A percentile compares a stretch with the other conserved stretches of the same genome.
phyloP scores from a whole-genome alignment of 2,329 filamentous ascomycete species.

The Ophiostoma ips region DNA sequence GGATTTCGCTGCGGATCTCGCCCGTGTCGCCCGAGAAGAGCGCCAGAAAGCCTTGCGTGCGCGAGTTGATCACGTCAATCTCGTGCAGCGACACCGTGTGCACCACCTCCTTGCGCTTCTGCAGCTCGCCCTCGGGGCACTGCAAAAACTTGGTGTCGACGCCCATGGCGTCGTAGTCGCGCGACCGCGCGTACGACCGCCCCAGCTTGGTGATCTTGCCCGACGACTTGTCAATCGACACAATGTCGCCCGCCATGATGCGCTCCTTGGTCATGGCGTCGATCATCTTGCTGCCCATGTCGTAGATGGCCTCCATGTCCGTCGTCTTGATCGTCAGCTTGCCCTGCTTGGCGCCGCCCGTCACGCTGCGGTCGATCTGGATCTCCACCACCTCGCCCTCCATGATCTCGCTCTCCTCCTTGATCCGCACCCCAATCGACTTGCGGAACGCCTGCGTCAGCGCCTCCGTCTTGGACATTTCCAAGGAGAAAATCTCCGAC shows the following conservation, averaged over 20 bases:
- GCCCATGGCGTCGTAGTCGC: constrained; percentile 98
- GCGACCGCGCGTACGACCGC: constrained; percentile 81
- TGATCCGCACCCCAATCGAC: constrained; percentile 94
- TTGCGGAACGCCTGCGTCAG: constrained; percentile 98
- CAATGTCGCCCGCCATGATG: constrained; percentile 95
- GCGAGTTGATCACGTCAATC: constrained; percentile 98
- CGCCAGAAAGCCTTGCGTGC: constrained; percentile 94
- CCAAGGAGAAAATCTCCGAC: constrained; percentile 94
- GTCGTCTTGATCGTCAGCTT: constrained; percentile 99
- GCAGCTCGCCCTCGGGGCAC: constrained; percentile 92
- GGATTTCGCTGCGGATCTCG: constrained; percentile 92
- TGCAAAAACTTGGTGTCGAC: constrained; percentile 96
- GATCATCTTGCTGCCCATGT: constrained; percentile 99
- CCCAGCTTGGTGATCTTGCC: constrained; percentile 97
- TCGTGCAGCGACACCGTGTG: constrained; percentile 96
- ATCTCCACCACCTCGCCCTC: constrained; percentile 99
- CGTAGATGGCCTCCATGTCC: constrained; percentile 98
- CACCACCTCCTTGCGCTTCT: constrained; percentile 92
- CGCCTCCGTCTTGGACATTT: constrained; percentile 99
- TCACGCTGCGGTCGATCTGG: constrained; percentile 93
- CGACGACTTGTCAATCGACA: constrained; percentile 96
- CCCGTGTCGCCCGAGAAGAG: constrained; percentile 97
- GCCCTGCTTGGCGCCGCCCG: constrained; percentile 92
- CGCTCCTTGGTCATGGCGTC: constrained; percentile 99
- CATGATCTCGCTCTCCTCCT: constrained; percentile 98